phyloP scores from a whole-genome alignment of 805 yeast species.

The Candida sanyiensis region DNA sequence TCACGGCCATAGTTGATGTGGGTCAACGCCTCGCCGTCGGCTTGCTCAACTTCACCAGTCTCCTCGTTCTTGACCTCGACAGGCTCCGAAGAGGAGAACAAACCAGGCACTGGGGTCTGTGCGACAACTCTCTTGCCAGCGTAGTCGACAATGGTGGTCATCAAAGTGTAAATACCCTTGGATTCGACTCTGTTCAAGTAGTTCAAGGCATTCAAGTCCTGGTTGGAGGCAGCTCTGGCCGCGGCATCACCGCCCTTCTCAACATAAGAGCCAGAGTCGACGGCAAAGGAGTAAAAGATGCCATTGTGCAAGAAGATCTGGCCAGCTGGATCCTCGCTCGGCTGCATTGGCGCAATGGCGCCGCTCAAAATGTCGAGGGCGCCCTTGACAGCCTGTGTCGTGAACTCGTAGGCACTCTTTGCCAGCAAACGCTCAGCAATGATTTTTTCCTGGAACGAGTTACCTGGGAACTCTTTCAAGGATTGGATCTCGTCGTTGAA shows the following conservation, averaged over 20 bases:
- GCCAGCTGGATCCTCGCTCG: slow-evolving; percentile 55
- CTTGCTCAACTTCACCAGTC: slow-evolving; percentile 32
- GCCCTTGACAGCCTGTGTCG: slow-evolving; percentile 68
- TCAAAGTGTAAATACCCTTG: slow-evolving; percentile 59
- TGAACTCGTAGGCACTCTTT: slow-evolving; percentile 70
- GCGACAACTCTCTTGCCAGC: slow-evolving; percentile 84
- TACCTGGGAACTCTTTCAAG: slow-evolving; percentile 61
- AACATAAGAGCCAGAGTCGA: slow-evolving; percentile 60
- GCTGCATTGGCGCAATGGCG: slow-evolving; percentile 71
- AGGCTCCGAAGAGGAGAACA: slow-evolving; percentile 36
- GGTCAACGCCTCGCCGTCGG: slow-evolving; percentile 26
- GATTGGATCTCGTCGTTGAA: slow-evolving; percentile 92
- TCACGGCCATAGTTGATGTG: slow-evolving; percentile 59
- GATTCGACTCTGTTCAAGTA: slow-evolving; percentile 61
- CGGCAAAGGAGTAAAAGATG: slow-evolving; percentile 78
- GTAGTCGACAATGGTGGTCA: slow-evolving; percentile 84
- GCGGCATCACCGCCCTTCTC: slow-evolving; percentile 78
- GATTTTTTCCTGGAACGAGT: slow-evolving; percentile 57
- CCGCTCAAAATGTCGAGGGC: slow-evolving; percentile 74
- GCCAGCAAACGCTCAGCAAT: slow-evolving; percentile 70
- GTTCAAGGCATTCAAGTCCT: slow-evolving; percentile 71
- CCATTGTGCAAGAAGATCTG: slow-evolving; percentile 75
- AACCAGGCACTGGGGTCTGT: slow-evolving; percentile 95
- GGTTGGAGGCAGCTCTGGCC: slow-evolving; percentile 70
- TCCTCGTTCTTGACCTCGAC: slow-evolving; percentile 35